Base-by-base conservation (phyloP, 352 stramenopile genomes). In the Globisporangium cederbergense region DNA sequence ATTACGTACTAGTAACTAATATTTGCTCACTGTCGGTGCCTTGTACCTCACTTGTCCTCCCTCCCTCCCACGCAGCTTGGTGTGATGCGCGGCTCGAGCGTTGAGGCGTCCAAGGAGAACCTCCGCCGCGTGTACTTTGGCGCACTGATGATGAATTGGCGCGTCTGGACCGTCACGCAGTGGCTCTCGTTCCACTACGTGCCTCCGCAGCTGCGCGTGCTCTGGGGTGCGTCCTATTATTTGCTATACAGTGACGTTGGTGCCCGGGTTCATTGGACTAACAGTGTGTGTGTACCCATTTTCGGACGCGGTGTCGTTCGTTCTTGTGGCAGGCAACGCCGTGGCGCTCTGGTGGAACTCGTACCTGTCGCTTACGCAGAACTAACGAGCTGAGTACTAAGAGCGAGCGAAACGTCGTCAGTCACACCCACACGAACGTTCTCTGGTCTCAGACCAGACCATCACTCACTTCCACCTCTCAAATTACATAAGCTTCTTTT, bases 321-420 rank as follows among this genome's bases (percentile, higher is more conserved):
- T 34, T 60, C 47, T 66, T 49, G 58, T 62, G 64, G 22, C 34
- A 91, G 83, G 81, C 64, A 90, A 90, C 58, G 76, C 73, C 58
- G 66, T 89, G 36, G 81, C 81, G 32, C 78, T 92, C 32, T 90
- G 81, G 83, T 92, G 83, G 83, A 92, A 89, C 62, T 76, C 79
- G 70, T 92, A 92, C 69, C 68, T 92, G 58, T 90, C 81, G 38
- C 79, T 92, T 67, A 70, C 76, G 38, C 81, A 90, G 65, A 66
- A 68, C 52, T 86, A 70, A 40, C 1, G 14, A 25, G 25, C 25
- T 28, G 25, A 28, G 25, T 28, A 28, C 25, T 1, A 2, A 28
- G 25, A 28, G 25, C 25, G 25, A 28, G 46, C n/a, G 49, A 36
- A 54, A 18, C 47, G 13, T 14, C 20, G n/a, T 52, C 3, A 30